Evolutionary conservation across 176 grass and related monocot genomes (phyloP).

Genomic region (Coix lacrymajobi): DNA sequence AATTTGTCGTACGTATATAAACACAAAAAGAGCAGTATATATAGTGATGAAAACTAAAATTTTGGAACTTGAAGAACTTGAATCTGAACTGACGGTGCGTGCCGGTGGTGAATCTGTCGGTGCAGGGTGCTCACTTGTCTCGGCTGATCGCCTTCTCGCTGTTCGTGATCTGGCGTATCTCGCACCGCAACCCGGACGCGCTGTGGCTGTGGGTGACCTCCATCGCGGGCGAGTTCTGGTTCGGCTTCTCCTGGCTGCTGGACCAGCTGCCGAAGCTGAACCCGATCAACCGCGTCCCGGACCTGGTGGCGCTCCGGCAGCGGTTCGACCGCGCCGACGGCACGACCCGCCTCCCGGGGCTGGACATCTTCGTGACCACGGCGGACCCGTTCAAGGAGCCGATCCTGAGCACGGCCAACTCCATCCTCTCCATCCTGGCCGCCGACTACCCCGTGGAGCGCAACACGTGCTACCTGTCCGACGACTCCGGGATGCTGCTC

Average conservation of each 20-base stretch:
- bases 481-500: constrained; percentile 79
- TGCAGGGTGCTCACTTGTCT: constrained; percentile 79
- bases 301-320: constrained; percentile 56
- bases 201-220: constrained; percentile 94
- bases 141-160: constrained; percentile 56
- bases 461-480: constrained; percentile 82
- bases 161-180: constrained; percentile 79
- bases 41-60: too few relatives aligned
- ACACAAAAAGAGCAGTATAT: too few relatives aligned
- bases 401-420: constrained; percentile 76
- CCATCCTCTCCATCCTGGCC: constrained; percentile 90
- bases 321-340: constrained; percentile 72
- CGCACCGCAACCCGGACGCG: constrained; percentile 77
- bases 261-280: constrained; percentile 85
- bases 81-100: background rate
- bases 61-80: too few relatives aligned
- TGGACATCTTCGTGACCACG: constrained; percentile 85
- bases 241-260: constrained; percentile 84
- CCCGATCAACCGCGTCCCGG: constrained; percentile 76
- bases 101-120: too few relatives aligned
- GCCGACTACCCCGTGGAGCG: constrained; percentile 78
- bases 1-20: too few relatives aligned
- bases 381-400: constrained; percentile 92
- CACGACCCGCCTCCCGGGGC: constrained; percentile 53
- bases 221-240: constrained; percentile 86